A percentile compares a stretch with the other conserved stretches of the same genome.
These are phyloP conservation scores for Blastomyces silverae DNA, from an alignment of 2,329 filamentous ascomycete species.

Conservation along the genomic window DNA sequence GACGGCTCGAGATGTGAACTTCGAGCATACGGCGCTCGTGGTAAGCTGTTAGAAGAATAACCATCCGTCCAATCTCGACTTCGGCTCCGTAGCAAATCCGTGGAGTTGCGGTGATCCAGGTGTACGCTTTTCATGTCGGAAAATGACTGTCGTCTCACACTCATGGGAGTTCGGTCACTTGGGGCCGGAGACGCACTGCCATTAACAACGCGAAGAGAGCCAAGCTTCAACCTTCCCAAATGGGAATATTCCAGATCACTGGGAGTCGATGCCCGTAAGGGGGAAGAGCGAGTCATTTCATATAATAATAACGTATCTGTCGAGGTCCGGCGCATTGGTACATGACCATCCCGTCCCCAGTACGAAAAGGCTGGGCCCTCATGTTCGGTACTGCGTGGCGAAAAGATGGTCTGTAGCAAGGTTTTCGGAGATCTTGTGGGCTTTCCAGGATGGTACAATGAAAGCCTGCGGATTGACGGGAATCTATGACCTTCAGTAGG, in stretches of 20 bases:
- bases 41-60: not conserved
- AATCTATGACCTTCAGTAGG: constrained; percentile 28
- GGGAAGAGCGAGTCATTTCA: constrained; percentile 15
- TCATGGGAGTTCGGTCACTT: constrained; percentile 27
- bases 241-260: constrained; percentile 35
- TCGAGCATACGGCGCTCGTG: not conserved
- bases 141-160: constrained; percentile 11
- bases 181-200: constrained; percentile 35
- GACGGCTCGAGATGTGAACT: not conserved
- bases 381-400: constrained; percentile 33
- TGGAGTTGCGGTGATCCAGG: constrained; percentile 4
- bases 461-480: constrained; percentile 35
- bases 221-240: constrained; percentile 36
- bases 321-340: constrained; percentile 11
- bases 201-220: constrained; percentile 38
- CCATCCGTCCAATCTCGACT: constrained; percentile 8
- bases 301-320: constrained; percentile 18
- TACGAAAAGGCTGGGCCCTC: constrained; percentile 18
- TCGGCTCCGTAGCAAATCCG: constrained; percentile 4
- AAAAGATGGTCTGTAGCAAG: constrained; percentile 14
- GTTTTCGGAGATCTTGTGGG: not conserved
- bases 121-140: constrained; percentile 12
- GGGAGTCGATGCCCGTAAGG: constrained; percentile 26
- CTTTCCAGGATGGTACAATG: constrained; percentile 26
- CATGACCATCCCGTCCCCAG: constrained; percentile 20